Conservation (phyloP, 768 basidiomycete genomes). For the Xerocomus brunneocitrinus region DNA sequence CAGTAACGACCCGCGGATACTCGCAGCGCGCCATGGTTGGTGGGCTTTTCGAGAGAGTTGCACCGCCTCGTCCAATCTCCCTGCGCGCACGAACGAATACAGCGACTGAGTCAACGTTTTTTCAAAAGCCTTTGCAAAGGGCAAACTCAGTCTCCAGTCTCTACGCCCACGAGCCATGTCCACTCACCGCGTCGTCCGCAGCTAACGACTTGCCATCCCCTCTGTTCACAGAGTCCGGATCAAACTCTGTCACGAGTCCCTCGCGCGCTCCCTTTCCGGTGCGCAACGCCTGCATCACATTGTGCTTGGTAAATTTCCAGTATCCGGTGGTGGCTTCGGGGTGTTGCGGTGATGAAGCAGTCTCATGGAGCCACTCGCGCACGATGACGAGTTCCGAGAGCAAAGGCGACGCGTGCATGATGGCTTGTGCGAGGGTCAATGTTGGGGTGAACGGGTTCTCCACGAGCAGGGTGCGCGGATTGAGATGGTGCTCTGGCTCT, state of each 20-base stretch:
- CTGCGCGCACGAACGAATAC: conserved; percentile 79
- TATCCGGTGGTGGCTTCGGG: conserved; percentile 79
- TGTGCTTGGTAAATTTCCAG: conserved; percentile 78
- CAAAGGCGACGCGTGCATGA: conserved; percentile 62
- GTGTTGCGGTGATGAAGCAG: conserved; percentile 52
- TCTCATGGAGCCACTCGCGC: conserved; percentile 86
- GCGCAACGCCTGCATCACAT: conserved; percentile 58
- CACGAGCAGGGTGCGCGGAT: conserved; percentile 52
- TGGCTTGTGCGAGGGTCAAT: conserved; percentile 65
- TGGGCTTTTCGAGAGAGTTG: conserved; percentile 77
- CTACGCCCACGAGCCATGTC: background rate
- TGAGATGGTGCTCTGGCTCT: conserved; percentile 41
- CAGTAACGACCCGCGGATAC: conserved; percentile 74
- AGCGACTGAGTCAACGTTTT: conserved; percentile 71
- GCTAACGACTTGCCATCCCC: conserved; percentile 58
- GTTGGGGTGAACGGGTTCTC: conserved; percentile 83
- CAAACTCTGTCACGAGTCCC: conserved; percentile 62
- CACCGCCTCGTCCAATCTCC: conserved; percentile 80
- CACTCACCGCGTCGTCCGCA: conserved; percentile 72
- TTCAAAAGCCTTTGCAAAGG: conserved; percentile 64
- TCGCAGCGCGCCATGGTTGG: conserved; percentile 91
- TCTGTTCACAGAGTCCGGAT: conserved; percentile 73
- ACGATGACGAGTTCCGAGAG: conserved; percentile 76
- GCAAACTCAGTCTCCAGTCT: background rate
- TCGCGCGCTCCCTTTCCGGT: conserved; percentile 43